These are phyloP conservation scores for Moniliella sp. DNA, from an alignment of 1,284 basidiomycete species.

Conservation along the genomic window DNA sequence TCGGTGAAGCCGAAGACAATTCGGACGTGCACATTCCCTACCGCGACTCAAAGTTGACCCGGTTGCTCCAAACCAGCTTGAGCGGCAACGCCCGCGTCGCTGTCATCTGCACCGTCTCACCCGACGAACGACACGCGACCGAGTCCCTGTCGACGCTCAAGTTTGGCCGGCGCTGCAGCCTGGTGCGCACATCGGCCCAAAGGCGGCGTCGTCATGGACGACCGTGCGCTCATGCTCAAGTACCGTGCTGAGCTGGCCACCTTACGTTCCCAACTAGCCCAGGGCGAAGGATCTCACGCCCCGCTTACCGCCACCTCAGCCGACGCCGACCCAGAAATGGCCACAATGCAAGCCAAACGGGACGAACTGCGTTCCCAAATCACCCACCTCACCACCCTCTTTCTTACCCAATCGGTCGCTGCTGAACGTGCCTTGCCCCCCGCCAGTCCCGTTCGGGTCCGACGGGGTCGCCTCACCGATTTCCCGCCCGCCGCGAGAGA, in stretches of 20 bases:
- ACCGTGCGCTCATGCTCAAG: conserved; percentile 18
- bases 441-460: too few species aligned
- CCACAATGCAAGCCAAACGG: too few species aligned
- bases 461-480: too few species aligned
- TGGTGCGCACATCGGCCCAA: conserved; percentile 42
- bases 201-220: conserved; percentile 37
- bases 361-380: conserved; percentile 7
- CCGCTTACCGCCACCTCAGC: too few species aligned
- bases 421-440: too few species aligned
- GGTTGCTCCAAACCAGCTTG: conserved; percentile 41
- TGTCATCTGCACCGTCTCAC: conserved; percentile 40
- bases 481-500: too few species aligned
- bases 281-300: too few species aligned
- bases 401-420: too few species aligned
- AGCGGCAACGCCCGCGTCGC: conserved; percentile 42
- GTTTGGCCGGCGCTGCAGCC: conserved; percentile 41
- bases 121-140: conserved; percentile 37
- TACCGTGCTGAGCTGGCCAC: conserved; percentile 23
- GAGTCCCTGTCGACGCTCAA: conserved; percentile 42
- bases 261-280: conserved; percentile 15
- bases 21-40: conserved; percentile 40
- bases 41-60: conserved; percentile 41
- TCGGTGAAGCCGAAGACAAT: too few species aligned
- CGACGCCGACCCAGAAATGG: too few species aligned
- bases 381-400: conserved; percentile 23